phyloP scores from a whole-genome alignment of 148 eudicot genomes.

The Rheum nobile region DNA sequence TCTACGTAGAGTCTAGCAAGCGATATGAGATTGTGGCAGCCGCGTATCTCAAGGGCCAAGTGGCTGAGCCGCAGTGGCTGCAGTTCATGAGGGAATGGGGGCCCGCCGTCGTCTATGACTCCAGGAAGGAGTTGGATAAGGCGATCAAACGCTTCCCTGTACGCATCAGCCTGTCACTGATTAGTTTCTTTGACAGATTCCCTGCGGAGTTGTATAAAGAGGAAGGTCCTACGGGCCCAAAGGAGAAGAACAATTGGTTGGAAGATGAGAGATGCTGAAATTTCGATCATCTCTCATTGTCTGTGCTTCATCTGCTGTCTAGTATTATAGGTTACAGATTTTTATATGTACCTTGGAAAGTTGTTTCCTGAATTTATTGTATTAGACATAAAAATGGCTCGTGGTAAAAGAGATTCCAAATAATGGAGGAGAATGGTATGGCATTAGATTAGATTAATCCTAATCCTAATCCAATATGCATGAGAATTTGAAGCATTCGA shows the following conservation, averaged over 20 bases:
- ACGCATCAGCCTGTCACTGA: constrained; percentile 23
- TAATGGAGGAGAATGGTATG: no score
- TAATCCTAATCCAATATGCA: no score
- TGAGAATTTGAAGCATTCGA: no score
- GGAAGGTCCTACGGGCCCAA: constrained; percentile 91
- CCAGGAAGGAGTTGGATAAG: constrained; percentile 51
- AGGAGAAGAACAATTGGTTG: constrained; percentile 90
- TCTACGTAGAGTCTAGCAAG: constrained; percentile 50
- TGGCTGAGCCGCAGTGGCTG: constrained; percentile 61
- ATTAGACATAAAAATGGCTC: background rate
- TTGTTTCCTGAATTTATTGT: background rate
- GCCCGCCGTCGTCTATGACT: constrained; percentile 51
- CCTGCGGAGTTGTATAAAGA: constrained; percentile 59
- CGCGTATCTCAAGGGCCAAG: constrained; percentile 55
- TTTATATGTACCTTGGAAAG: background rate
- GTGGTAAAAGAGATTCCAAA: background rate
- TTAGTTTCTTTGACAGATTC: constrained; percentile 35
- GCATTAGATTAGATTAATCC: no score
- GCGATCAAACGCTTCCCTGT: constrained; percentile 40
- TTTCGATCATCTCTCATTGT: background rate
- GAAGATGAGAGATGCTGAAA: constrained; percentile 71
- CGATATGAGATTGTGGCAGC: constrained; percentile 61
- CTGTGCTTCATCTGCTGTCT: no score
- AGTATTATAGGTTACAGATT: background rate
- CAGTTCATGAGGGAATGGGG: constrained; percentile 93